phyloP scores from a whole-genome alignment of 1,284 basidiomycete genomes.

The Sporisorium scitamineum region DNA sequence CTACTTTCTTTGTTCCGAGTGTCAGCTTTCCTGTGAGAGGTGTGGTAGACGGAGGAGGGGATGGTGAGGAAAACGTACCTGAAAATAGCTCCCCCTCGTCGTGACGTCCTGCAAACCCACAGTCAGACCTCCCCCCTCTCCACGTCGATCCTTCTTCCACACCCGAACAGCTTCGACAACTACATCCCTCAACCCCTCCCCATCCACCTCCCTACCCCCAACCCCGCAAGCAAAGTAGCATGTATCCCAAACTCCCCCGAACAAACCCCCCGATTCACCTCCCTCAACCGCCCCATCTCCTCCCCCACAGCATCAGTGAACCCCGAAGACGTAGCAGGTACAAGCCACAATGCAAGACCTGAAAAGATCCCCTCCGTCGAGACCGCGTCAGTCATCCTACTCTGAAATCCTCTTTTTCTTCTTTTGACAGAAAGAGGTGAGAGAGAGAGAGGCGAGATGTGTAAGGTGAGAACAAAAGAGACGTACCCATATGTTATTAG shows the following conservation, averaged over 20 bases:
- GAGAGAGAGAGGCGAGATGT: too few relatives aligned
- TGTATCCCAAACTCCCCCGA: conserved; percentile 24
- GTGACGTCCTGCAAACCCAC: conserved; percentile 20
- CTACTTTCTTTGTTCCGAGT: neutral
- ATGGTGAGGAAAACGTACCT: conserved; percentile 7
- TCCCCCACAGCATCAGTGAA: neutral
- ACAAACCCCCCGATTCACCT: neutral
- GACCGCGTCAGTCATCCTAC: neutral
- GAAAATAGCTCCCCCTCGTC: conserved; percentile 30
- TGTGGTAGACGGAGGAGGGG: neutral
- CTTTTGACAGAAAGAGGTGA: too few relatives aligned
- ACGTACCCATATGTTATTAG: too few relatives aligned
- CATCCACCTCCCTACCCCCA: conserved; percentile 12
- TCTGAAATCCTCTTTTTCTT: too few relatives aligned
- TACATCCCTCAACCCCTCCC: conserved; percentile 1
- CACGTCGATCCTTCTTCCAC: neutral
- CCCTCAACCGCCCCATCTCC: conserved; percentile 1
- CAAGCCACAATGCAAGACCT: conserved; percentile 43
- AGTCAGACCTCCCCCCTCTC: neutral
- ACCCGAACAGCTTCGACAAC: neutral
- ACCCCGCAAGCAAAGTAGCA: conserved; percentile 35
- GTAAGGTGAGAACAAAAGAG: too few relatives aligned
- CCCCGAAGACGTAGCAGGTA: neutral
- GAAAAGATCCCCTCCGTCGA: conserved; percentile 19
- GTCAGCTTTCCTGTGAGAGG: neutral